phyloP scores from a whole-genome alignment of 1,139 yeast genomes.

The Blastobotrys raffinosifermentans region DNA sequence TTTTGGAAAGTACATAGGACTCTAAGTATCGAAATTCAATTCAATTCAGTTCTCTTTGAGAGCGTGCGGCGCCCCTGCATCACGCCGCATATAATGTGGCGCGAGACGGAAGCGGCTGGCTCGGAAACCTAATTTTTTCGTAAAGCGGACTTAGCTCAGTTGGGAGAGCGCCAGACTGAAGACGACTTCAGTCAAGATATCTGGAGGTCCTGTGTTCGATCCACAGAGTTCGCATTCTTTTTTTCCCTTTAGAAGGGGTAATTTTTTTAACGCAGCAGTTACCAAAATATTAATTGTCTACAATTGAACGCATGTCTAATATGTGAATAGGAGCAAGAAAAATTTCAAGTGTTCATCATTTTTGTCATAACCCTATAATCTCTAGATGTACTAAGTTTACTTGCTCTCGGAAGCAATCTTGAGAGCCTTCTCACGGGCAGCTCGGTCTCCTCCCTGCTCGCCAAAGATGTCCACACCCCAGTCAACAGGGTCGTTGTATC shows the following conservation, averaged over 20 bases:
- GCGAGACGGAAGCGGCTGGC: no score
- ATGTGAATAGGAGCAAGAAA: background rate
- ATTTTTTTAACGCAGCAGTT: background rate
- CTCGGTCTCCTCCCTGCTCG: slow-evolving; percentile 57
- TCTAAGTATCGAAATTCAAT: no score
- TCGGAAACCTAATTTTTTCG: background rate
- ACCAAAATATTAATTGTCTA: background rate
- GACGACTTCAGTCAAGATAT: slow-evolving; percentile 29
- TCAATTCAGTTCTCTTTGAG: no score
- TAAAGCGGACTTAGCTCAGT: slow-evolving; percentile 18
- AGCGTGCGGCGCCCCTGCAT: no score
- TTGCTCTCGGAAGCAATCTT: slow-evolving; percentile 1
- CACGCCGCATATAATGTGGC: no score
- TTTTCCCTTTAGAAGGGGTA: slow-evolving; percentile 1
- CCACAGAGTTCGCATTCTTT: slow-evolving; percentile 74
- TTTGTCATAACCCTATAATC: background rate
- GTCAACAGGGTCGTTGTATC: slow-evolving; percentile 37
- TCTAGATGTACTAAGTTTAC: background rate
- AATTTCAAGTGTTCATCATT: no score
- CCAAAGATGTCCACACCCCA: slow-evolving; percentile 21
- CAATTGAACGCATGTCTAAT: background rate
- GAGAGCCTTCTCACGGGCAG: slow-evolving; percentile 47
- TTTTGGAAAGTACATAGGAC: no score
- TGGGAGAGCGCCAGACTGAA: slow-evolving; percentile 19
- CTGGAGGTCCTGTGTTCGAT: slow-evolving; percentile 94